Evolutionary conservation across 2,329 filamentous ascomycete species (phyloP).

Genomic region (Beauveria australis): DNA sequence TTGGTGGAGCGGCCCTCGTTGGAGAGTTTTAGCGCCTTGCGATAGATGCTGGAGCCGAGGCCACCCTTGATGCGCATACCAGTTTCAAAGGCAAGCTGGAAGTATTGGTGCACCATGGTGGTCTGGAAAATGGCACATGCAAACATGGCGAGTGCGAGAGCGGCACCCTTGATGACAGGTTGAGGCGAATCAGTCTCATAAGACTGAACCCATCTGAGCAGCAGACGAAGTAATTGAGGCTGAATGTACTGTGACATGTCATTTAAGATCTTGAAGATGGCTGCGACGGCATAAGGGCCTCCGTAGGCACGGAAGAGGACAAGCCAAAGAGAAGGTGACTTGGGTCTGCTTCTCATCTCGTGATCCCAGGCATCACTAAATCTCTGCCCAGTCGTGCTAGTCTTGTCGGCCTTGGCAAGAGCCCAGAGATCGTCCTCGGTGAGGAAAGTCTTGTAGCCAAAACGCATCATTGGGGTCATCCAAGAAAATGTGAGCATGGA

Average conservation of each 20-base stretch:
- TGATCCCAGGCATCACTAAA: conserved; percentile 71
- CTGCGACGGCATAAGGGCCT: conserved; percentile 71
- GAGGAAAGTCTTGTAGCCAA: conserved; percentile 83
- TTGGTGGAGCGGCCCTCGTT: conserved; percentile 87
- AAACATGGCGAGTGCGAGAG: conserved; percentile 91
- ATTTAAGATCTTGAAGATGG: conserved; percentile 81
- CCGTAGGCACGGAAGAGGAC: conserved; percentile 80
- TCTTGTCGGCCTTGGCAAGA: conserved; percentile 70
- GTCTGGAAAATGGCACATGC: conserved; percentile 79
- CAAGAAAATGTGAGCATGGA: conserved; percentile 90
- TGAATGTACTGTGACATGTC: conserved; percentile 82
- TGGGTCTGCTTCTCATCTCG: conserved; percentile 61
- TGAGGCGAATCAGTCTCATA: conserved; percentile 60
- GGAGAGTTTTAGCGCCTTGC: conserved; percentile 80
- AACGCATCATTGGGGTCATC: conserved; percentile 98
- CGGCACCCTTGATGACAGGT: conserved; percentile 73
- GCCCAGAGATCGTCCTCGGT: conserved; percentile 97
- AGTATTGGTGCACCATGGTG: conserved; percentile 90
- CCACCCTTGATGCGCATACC: conserved; percentile 96
- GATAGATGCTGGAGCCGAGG: conserved; percentile 83
- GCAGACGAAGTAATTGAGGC: conserved; percentile 75
- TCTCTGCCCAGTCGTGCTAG: conserved; percentile 58
- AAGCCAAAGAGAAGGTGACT: conserved; percentile 63
- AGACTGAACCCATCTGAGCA: conserved; percentile 80
- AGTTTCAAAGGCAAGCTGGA: conserved; percentile 87